Base-by-base conservation (phyloP, 106 monocot species). In the Gastrodia elata region DNA sequence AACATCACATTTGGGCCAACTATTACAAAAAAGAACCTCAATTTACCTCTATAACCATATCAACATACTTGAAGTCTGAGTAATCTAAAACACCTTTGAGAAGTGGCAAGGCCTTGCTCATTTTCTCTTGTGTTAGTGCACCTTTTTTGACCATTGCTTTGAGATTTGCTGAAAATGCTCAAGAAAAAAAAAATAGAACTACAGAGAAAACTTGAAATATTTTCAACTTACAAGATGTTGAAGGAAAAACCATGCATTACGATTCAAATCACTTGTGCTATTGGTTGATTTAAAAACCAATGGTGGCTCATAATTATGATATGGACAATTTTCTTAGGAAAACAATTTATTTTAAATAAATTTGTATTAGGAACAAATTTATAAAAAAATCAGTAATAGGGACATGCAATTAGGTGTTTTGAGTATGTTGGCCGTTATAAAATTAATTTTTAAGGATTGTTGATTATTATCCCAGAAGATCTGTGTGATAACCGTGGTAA, bases 31-130 rank as follows among this genome's bases (percentile, higher is more conserved):
- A 2, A 26, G 59, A 25, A 59, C 59, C 28, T n/a, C 16, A 38
- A 39, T 42, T 57, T 71, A 93, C 93, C 93, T 93, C 93, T 32
- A 93, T 89, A 74, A 93, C 93, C 93, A 93, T 87, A 81, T 93
- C 93, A 73, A 89, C 89, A 80, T 85, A 41, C 65, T 78, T 82
- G 71, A 93, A 93, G n/a, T 89, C 93, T 52, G 86, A 81, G 55
- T 93, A 93, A 81, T 93, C 89, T 55, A 93, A 38, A 34, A 61
- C 79, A 70, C 87, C 89, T 58, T 83, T 85, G 14, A 89, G 77
- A 83, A 89, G 80, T 37, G 89, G 85, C 25, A 93, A 65, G 24
- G 93, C 49, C 61, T 83, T 82, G 16, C 70, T 81, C 86, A 85
- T 85, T 78, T 85, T 83, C 35, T 89, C 89, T 68, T 83, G 32